These are phyloP conservation scores for Fusarium sp. DNA, from an alignment of 2,329 filamentous ascomycete genomes.

Conservation along the genomic window DNA sequence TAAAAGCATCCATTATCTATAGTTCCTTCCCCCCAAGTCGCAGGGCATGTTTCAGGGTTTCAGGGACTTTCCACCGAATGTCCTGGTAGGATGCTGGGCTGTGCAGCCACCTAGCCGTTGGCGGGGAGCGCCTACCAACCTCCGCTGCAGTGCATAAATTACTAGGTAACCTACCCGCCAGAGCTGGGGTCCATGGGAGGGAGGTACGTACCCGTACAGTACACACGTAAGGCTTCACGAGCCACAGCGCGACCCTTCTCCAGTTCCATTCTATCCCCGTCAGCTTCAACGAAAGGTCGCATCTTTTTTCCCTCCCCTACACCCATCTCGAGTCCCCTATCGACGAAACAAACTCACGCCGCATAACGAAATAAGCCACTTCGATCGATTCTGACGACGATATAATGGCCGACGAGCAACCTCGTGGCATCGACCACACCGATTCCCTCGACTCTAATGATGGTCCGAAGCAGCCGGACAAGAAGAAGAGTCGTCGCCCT, in stretches of 20 bases:
- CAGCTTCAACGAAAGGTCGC: slow-evolving; percentile 36
- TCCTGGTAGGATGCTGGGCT: slow-evolving; percentile 1
- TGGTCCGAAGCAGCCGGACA: slow-evolving; percentile 71
- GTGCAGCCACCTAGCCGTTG: background rate
- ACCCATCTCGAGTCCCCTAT: slow-evolving; percentile 10
- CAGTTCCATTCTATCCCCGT: slow-evolving; percentile 31
- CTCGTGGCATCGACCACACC: slow-evolving; percentile 60
- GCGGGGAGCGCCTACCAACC: too few species aligned
- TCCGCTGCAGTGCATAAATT: slow-evolving; percentile 2
- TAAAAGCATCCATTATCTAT: background rate
- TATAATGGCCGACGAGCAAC: slow-evolving; percentile 63
- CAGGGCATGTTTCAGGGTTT: slow-evolving; percentile 19
- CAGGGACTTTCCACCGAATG: slow-evolving; percentile 5
- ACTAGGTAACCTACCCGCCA: too few species aligned
- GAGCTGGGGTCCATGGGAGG: background rate
- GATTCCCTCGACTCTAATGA: slow-evolving; percentile 70
- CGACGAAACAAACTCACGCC: slow-evolving; percentile 35
- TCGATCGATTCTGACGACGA: slow-evolving; percentile 37
- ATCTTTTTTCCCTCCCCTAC: slow-evolving; percentile 27
- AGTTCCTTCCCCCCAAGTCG: background rate
- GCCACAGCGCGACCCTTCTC: slow-evolving; percentile 32
- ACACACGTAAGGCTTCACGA: slow-evolving; percentile 39
- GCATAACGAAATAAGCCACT: background rate
- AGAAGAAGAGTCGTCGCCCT: slow-evolving; percentile 91
- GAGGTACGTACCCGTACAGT: slow-evolving; percentile 22